phyloP scores from a whole-genome alignment of 257 asterid species.

The Solanum paucissectum region DNA sequence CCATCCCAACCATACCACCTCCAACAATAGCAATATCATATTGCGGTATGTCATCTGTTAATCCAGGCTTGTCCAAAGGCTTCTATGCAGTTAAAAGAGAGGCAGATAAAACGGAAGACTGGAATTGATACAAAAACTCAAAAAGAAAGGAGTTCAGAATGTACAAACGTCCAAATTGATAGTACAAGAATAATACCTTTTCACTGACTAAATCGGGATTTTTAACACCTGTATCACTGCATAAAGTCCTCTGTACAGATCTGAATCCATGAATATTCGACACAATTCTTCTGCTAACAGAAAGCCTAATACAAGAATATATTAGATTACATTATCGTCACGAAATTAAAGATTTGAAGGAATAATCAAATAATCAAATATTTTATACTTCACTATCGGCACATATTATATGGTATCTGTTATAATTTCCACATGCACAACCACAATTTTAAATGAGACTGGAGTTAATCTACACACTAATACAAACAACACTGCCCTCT shows the following conservation, averaged over 20 bases:
- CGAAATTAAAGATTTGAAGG: background rate
- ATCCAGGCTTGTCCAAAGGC: conserved; percentile 17
- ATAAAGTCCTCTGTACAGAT: conserved; percentile 35
- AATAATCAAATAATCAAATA: background rate
- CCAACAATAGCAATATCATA: conserved; percentile 97
- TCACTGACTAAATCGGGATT: conserved; percentile 18
- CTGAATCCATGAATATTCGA: conserved; percentile 16
- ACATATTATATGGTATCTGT: background rate
- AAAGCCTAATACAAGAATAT: conserved; percentile 20
- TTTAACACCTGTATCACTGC: conserved; percentile 30
- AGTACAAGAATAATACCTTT: conserved; percentile 5
- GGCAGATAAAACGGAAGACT: background rate
- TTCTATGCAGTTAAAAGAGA: conserved; percentile 17
- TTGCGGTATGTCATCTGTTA: conserved; percentile 25
- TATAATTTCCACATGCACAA: background rate
- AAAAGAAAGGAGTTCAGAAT: background rate
- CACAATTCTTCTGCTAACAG: conserved; percentile 32
- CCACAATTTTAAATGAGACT: background rate
- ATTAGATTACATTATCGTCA: background rate
- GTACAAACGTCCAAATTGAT: background rate
- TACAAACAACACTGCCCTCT: background rate
- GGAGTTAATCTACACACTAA: background rate
- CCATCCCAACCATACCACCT: conserved; percentile 99
- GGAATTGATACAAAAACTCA: background rate
- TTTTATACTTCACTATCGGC: background rate